Evolutionary conservation across 495 filamentous ascomycete genomes (phyloP), one percentile per base, ranked within the genome.

Genomic region (Trypethelium eluteriae): DNA sequence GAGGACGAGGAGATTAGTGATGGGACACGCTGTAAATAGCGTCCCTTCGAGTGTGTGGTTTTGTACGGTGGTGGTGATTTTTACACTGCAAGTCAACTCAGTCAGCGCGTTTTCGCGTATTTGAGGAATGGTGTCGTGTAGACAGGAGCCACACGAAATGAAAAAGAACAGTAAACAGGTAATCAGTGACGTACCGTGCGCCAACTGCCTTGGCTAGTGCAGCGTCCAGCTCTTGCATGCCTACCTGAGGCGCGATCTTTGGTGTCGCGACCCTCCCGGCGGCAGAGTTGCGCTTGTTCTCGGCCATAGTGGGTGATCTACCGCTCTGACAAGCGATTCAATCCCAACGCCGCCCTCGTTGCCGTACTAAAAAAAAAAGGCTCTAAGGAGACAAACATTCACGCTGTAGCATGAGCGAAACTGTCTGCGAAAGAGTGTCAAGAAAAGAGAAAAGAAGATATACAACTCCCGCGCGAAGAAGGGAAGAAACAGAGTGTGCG

Each of bases 1-100:
- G 69, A 90, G 79, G 11, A 84, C 82, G 65, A 90, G 77, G 32
- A 88, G 81, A 75, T 86, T 86, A 63, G 85, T 87, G 72, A 85
- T 79, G 41, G 86, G 84, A 72, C 83, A 85, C 63, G 83, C 83
- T n/a, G 88, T 86, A 74, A 85, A 89, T 62, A 90, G 79, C 16
- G 79, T 84, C 65, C 88, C 88, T 74, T 89, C 86, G 63, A 85
- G 75, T 39, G 77, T 84, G 63, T 77, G 73, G 44, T 72, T 76
- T 39, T 76, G 77, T 36, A 82, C 77, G 39, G 81, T 81, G 46
- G 85, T 88, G 39, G 80, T 84, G 69, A 89, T 73, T 69, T 82
- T 85, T 67, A 90, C 78, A 53, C 88, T 89, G 70, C 32, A 38
- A 0, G n/a, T 14, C 18, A 65, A 44, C 39, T 18, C 7, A 3